Conservation (phyloP, 2,329 filamentous ascomycete species). For the Alternaria sp. region DNA sequence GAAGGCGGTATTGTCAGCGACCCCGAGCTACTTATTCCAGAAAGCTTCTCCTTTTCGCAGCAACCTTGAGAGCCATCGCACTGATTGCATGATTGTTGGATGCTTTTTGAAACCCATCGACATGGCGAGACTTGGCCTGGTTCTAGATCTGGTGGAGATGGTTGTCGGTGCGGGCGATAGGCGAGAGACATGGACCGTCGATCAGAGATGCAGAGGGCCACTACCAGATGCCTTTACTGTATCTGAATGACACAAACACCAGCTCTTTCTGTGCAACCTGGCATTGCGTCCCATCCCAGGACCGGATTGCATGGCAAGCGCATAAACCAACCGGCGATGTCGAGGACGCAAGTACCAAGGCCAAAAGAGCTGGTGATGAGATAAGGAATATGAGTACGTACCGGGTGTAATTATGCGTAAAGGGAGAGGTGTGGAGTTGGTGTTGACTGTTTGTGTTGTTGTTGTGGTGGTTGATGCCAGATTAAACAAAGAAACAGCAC, state of each 20-base stretch:
- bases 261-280: neutral
- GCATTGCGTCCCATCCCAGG: neutral
- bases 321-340: neutral
- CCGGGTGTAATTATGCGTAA: conserved; percentile 1
- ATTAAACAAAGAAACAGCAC: neutral
- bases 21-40: neutral
- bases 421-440: neutral
- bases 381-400: conserved; percentile 9
- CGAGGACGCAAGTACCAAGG: neutral
- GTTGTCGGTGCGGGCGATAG: conserved; percentile 5
- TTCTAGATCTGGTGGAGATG: neutral
- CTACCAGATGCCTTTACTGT: neutral
- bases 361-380: neutral
- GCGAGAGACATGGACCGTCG: conserved; percentile 5
- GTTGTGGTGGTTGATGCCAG: neutral
- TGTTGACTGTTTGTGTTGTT: neutral
- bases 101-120: neutral
- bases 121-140: conserved; percentile 1
- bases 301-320: neutral
- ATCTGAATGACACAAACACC: neutral
- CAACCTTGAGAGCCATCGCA: neutral
- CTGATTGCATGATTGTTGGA: neutral
- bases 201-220: neutral
- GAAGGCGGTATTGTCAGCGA: neutral
- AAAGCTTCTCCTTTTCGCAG: neutral